Base-by-base conservation (phyloP, 1,284 basidiomycete species). In the Ustilago sp. region DNA sequence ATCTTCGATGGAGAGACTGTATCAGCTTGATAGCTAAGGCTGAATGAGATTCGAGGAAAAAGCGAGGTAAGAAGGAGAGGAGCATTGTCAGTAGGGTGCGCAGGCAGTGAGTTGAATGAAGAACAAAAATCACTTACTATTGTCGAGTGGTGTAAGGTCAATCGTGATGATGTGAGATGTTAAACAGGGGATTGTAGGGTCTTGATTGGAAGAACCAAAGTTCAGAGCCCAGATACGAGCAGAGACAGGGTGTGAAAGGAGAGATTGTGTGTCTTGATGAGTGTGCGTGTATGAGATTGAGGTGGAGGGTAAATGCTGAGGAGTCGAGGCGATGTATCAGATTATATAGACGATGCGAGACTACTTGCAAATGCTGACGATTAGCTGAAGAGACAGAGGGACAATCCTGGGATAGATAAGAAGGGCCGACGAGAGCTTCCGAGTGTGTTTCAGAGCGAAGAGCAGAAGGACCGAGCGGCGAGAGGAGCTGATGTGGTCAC, bases 321-420 rank as follows among this genome's bases (percentile, higher is more conserved):
- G 34, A 48, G 28, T 34, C 31, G 31, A 28, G 35, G 17, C n/a
- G 36, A 36, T 19, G 52, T 36, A 23, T 35, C 17, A 41, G 54
- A 35, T 39, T 64, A 61, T 65, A 70, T 64, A 65, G 58, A 48
- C 48, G 50, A 65, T 47, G 63, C 63, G 19, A 55, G 32, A 38
- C 13, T 17, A 38, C 41, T 13, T 23, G 34, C 56, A 41, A 28
- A 57, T 60, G 62, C 58, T 57, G 39, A 48, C 8, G 47, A 45
- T 48, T 23, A 17, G 9, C 8, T 19, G 52, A 50, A 60, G 47
- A 38, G 45, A 50, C 41, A 48, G 34, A 34, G 15, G 51, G 38
- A 19, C 41, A 39, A 52, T 53, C 31, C 50, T 32, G 4, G 36
- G 28, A 11, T 8, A 15, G 36, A 39, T 13, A 36, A 32, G 13